Evolutionary conservation across 2,329 filamentous ascomycete species (phyloP).

Genomic region (Neofusicoccum umdonicola): DNA sequence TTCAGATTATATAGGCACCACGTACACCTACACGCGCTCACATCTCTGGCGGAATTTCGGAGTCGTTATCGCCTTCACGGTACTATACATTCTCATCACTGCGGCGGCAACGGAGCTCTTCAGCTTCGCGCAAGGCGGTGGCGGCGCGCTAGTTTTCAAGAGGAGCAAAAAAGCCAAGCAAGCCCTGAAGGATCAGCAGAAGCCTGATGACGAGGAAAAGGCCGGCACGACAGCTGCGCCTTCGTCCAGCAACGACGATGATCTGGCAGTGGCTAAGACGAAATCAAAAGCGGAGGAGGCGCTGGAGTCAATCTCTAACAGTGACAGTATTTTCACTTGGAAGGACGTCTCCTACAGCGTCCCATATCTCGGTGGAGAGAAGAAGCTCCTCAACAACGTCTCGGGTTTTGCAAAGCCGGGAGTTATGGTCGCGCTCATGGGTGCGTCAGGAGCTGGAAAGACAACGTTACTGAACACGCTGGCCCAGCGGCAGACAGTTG

Average conservation of each 20-base stretch:
- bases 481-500: slow-evolving; percentile 58
- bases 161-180: slow-evolving; percentile 62
- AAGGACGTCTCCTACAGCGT: slow-evolving; percentile 63
- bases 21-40: slow-evolving; percentile 56
- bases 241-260: slow-evolving; percentile 25
- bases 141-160: slow-evolving; percentile 71
- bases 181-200: slow-evolving; percentile 44
- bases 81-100: slow-evolving; percentile 72
- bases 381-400: slow-evolving; percentile 62
- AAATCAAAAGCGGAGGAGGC: slow-evolving; percentile 29
- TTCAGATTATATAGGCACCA: slow-evolving; percentile 52
- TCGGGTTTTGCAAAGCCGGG: slow-evolving; percentile 66
- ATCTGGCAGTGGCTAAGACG: slow-evolving; percentile 23
- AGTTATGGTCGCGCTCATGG: slow-evolving; percentile 78
- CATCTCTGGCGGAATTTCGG: slow-evolving; percentile 74
- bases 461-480: slow-evolving; percentile 81
- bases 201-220: slow-evolving; percentile 60
- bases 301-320: slow-evolving; percentile 36
- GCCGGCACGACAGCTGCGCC: slow-evolving; percentile 29
- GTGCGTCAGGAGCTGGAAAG: slow-evolving; percentile 70
- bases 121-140: slow-evolving; percentile 59
- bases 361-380: slow-evolving; percentile 62
- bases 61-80: slow-evolving; percentile 70
- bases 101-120: slow-evolving; percentile 68
- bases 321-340: slow-evolving; percentile 39